Conservation (phyloP, 2,329 filamentous ascomycete species). For the Neofusicoccum parvum region DNA sequence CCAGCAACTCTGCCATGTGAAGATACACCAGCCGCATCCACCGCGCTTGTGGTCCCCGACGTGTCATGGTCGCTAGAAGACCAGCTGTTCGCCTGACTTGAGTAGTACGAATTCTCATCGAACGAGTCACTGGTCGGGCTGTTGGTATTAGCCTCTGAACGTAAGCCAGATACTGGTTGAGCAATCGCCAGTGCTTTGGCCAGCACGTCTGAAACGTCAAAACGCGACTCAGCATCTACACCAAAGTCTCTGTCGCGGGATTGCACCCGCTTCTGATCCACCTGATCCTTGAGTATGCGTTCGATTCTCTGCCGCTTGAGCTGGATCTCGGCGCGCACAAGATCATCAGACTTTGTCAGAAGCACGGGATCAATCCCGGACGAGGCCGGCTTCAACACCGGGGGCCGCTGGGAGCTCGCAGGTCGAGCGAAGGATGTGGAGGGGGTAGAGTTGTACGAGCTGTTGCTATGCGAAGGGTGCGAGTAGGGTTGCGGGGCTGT, state of each 20-base stretch:
- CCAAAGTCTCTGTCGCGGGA: conserved; percentile 51
- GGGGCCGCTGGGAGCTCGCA: conserved; percentile 6
- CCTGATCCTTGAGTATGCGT: conserved; percentile 72
- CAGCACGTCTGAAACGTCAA: conserved; percentile 47
- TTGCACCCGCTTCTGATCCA: conserved; percentile 63
- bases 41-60: conserved; percentile 32
- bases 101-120: conserved; percentile 95
- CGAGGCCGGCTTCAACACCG: conserved; percentile 48
- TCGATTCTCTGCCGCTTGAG: conserved; percentile 82
- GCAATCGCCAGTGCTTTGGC: conserved; percentile 70
- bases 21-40: conserved; percentile 24
- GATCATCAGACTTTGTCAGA: conserved; percentile 81
- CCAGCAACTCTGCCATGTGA: conserved; percentile 7
- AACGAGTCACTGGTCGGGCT: conserved; percentile 76
- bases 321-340: conserved; percentile 79
- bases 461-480: conserved; percentile 9
- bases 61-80: conserved; percentile 51
- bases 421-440: conserved; percentile 16
- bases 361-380: conserved; percentile 80
- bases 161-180: conserved; percentile 65
- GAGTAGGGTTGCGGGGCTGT: conserved; percentile 3
- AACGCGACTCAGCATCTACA: conserved; percentile 48
- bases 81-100: conserved; percentile 84
- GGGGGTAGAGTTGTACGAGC: conserved; percentile 27
- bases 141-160: conserved; percentile 58